These are phyloP conservation scores for Albugo laibachii DNA, from an alignment of 352 stramenopile genomes.

Conservation along the genomic window DNA sequence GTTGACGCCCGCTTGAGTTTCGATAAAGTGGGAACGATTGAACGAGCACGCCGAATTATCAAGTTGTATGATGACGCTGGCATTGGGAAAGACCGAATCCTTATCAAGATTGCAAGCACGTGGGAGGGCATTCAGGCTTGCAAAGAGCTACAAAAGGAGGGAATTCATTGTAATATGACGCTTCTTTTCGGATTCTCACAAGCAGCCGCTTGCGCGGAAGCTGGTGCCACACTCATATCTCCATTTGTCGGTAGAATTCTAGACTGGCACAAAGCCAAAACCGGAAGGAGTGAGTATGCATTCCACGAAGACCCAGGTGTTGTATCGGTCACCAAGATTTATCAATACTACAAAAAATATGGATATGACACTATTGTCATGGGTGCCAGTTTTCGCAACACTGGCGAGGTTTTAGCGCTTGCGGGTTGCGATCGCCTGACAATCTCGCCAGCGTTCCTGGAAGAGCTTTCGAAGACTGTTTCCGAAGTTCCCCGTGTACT, in stretches of 20 bases:
- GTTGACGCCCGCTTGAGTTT: slow-evolving; percentile 95
- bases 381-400: slow-evolving; percentile 90
- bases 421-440: slow-evolving; percentile 95
- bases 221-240: slow-evolving; percentile 90
- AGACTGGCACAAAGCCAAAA: slow-evolving; percentile 94
- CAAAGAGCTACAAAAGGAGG: slow-evolving; percentile 90
- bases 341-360: slow-evolving; percentile 98
- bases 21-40: slow-evolving; percentile 86
- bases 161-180: slow-evolving; percentile 98
- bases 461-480: slow-evolving; percentile 75
- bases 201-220: slow-evolving; percentile 89
- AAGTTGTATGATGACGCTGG: slow-evolving; percentile 92
- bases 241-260: slow-evolving; percentile 93
- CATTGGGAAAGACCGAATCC: slow-evolving; percentile 88
- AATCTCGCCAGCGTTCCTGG: slow-evolving; percentile 89
- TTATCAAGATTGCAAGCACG: slow-evolving; percentile 97
- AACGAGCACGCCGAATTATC: slow-evolving; percentile 89
- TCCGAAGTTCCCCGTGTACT: slow-evolving; percentile 70
- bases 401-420: slow-evolving; percentile 93
- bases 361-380: slow-evolving; percentile 91
- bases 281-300: slow-evolving; percentile 80
- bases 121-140: slow-evolving; percentile 96
- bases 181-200: slow-evolving; percentile 96
- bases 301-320: slow-evolving; percentile 93
- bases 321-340: slow-evolving; percentile 92